Conservation (phyloP, 148 eudicot genomes). For the Polygonum maritimum region DNA sequence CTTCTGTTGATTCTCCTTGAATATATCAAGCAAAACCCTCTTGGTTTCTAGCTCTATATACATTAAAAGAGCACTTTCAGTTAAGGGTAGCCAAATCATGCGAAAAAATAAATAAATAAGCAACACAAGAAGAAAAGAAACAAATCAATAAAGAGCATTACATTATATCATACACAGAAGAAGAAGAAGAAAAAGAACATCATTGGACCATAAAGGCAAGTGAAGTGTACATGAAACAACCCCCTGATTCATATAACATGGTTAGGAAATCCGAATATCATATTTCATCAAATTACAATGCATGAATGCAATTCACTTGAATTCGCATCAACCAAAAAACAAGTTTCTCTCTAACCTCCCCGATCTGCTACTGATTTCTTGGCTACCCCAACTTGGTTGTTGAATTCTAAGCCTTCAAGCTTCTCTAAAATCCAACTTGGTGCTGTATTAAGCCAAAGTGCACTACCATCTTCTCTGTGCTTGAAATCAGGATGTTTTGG, state of each 20-base stretch:
- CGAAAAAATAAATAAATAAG: not conserved
- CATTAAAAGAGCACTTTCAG: not conserved
- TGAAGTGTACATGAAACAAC: not conserved
- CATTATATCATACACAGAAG: no score
- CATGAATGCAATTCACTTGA: not conserved
- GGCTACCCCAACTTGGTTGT: slow-evolving; percentile 3
- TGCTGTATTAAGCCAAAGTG: slow-evolving; percentile 34
- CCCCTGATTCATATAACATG: not conserved
- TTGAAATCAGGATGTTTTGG: slow-evolving; percentile 48
- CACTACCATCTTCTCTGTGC: slow-evolving; percentile 25
- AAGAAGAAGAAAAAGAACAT: no score
- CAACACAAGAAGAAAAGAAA: not conserved
- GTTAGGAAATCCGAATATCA: not conserved
- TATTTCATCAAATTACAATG: not conserved
- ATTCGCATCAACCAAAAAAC: not conserved
- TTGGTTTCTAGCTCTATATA: slow-evolving; percentile 87
- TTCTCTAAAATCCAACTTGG: slow-evolving; percentile 27
- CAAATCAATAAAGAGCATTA: not conserved
- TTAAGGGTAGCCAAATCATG: slow-evolving; percentile 1
- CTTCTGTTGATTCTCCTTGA: slow-evolving; percentile 95
- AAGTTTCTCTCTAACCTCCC: slow-evolving; percentile 13
- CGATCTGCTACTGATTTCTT: not conserved
- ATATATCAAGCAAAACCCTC: slow-evolving; percentile 90
- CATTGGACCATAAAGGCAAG: no score
- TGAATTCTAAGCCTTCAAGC: slow-evolving; percentile 23